Evolutionary conservation across 345 rosid genomes (phyloP), one percentile per base, ranked within the genome.

Genomic region (Garcia nutans): DNA sequence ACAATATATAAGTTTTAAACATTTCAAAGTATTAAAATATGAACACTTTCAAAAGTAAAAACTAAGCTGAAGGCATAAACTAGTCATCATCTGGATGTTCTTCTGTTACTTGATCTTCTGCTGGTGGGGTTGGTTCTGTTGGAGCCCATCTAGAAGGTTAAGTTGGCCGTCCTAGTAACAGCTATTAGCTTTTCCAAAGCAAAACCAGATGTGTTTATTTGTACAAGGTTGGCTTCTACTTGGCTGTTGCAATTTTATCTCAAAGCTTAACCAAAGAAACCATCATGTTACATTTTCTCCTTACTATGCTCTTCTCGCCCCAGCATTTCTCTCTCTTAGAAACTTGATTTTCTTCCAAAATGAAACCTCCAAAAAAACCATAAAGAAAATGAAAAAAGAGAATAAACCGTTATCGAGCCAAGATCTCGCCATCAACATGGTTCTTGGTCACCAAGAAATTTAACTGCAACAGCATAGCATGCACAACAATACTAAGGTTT

Each of bases 361-460:
- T 3, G 71, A 23, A 12, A 49, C 15, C 31, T 3, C 56, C 47
- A 47, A 42, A 44, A 11, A 2, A 68, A 45, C 16, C 11, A 2
- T 10, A 23, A 16, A 6, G 10, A 19, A 66, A 66, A 8, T 11
- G 12, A 37, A 19, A 22, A 44, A 66, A 66, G 16, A 22, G 28
- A 22, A 17, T 12, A 67, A 45, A 10, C 17, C 3, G 23, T 67
- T 28, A 28, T 17, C 33, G n/a, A 67, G 55, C 56, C 69, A 41
- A 37, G 17, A 42, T 57, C n/a, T 10, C 13, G 26, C 26, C 97
- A 81, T 96, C 99, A 74, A 96, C 97, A 86, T 87, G 77, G 73
- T 89, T 93, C 31, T 91, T 83, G 52, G 92, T 91, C 69, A 96
- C 99, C 64, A 96, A 81, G 79, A 82, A 86, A 77, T 93, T 93